A percentile compares a stretch with the other conserved stretches of the same genome.
These are phyloP conservation scores for Jaltomata sinuosa DNA, from an alignment of 257 asterid species.

Conservation along the genomic window DNA sequence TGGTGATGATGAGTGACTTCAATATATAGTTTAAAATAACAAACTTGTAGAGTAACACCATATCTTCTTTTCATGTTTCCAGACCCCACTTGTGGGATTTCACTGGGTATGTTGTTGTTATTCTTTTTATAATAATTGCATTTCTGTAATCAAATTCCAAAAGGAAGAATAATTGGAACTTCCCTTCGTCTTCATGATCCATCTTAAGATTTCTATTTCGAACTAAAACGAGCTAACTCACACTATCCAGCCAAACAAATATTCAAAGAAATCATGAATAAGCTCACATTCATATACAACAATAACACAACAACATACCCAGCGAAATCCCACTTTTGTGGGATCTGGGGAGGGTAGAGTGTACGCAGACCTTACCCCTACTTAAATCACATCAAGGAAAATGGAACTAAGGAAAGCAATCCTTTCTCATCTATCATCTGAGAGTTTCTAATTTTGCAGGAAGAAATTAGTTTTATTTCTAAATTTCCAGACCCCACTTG, in stretches of 20 bases:
- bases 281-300: neutral
- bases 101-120: too few species aligned
- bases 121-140: neutral
- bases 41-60: neutral
- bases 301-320: too few species aligned
- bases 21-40: neutral
- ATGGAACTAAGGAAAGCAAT: neutral
- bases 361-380: too few species aligned
- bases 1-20: neutral
- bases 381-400: neutral
- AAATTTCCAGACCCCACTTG: neutral
- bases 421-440: neutral
- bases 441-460: neutral
- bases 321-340: too few species aligned
- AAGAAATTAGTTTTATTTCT: too few species aligned
- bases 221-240: neutral
- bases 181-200: neutral
- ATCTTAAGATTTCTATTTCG: neutral
- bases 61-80: neutral
- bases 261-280: neutral
- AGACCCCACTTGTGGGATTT: too few species aligned
- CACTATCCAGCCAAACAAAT: neutral
- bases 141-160: neutral
- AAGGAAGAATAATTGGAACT: neutral
- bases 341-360: too few species aligned